phyloP scores from a whole-genome alignment of 2,329 filamentous ascomycete genomes.

The Zymoseptoria pseudotritici region DNA sequence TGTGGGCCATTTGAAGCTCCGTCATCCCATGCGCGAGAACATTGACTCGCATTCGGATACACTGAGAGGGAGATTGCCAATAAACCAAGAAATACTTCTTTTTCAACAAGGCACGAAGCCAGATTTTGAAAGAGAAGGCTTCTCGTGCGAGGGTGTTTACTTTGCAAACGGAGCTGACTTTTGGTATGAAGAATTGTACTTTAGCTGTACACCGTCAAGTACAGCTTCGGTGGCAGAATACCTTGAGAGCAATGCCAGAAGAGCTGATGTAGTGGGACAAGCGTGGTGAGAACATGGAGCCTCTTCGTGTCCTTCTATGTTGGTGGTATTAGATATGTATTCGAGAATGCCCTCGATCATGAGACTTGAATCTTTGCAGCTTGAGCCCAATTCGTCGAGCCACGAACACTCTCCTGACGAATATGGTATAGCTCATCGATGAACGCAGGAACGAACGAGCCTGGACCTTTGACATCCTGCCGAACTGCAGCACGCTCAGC shows the following conservation, averaged over 20 bases:
- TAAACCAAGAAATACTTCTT: neutral
- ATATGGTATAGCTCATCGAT: conserved; percentile 59
- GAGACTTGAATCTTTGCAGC: conserved; percentile 42
- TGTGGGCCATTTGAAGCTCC: no score
- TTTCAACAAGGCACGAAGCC: no score
- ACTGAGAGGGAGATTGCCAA: neutral
- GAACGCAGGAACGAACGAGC: conserved; percentile 79
- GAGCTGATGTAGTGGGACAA: no score
- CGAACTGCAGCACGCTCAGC: conserved; percentile 58
- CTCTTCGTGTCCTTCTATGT: neutral
- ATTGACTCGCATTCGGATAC: neutral
- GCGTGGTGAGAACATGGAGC: no score
- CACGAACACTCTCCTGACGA: conserved; percentile 42
- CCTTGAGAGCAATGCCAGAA: no score
- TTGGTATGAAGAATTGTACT: no score
- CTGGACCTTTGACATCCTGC: conserved; percentile 65
- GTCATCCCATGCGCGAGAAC: neutral
- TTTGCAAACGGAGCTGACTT: no score
- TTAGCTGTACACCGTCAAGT: no score
- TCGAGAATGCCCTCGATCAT: neutral
- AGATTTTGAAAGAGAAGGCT: no score
- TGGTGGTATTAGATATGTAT: neutral
- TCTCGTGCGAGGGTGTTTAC: no score
- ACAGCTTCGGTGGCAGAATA: no score
- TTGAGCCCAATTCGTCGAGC: conserved; percentile 46